phyloP scores from a whole-genome alignment of 805 yeast genomes.

The Scheffersomyces spartinae region DNA sequence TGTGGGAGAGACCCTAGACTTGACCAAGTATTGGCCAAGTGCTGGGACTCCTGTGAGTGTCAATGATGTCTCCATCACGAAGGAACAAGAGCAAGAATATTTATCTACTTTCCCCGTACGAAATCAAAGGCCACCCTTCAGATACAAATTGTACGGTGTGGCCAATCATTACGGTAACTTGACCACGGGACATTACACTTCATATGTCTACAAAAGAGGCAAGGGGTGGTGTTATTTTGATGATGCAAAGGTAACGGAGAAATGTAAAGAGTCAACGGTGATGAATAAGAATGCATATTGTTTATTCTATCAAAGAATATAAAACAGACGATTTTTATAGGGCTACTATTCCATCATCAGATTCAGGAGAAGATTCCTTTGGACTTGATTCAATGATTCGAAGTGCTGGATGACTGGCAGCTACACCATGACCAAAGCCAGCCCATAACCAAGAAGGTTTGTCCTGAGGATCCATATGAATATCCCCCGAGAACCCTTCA shows the following conservation, averaged over 20 bases:
- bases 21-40: slow-evolving; percentile 65
- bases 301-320: slow-evolving; percentile 53
- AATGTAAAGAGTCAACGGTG: slow-evolving; percentile 40
- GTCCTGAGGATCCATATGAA: slow-evolving; percentile 33
- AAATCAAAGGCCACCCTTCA: slow-evolving; percentile 73
- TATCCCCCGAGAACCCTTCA: slow-evolving; percentile 61
- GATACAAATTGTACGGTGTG: slow-evolving; percentile 67
- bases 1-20: slow-evolving; percentile 38
- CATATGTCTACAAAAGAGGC: slow-evolving; percentile 52
- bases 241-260: slow-evolving; percentile 55
- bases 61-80: slow-evolving; percentile 13
- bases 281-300: slow-evolving; percentile 74
- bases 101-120: slow-evolving; percentile 45
- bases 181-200: slow-evolving; percentile 81
- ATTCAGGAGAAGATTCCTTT: too few relatives aligned
- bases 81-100: slow-evolving; percentile 31
- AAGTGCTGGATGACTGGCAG: slow-evolving; percentile 50
- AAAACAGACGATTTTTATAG: too few relatives aligned
- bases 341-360: too few relatives aligned
- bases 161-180: slow-evolving; percentile 78
- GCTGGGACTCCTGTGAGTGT: slow-evolving; percentile 18
- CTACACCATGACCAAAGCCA: slow-evolving; percentile 48
- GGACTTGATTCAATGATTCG: too few relatives aligned
- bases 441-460: slow-evolving; percentile 57
- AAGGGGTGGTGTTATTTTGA: slow-evolving; percentile 77